These are phyloP conservation scores for Penicillium sp. DNA, from an alignment of 2,329 filamentous ascomycete species.

Conservation along the genomic window DNA sequence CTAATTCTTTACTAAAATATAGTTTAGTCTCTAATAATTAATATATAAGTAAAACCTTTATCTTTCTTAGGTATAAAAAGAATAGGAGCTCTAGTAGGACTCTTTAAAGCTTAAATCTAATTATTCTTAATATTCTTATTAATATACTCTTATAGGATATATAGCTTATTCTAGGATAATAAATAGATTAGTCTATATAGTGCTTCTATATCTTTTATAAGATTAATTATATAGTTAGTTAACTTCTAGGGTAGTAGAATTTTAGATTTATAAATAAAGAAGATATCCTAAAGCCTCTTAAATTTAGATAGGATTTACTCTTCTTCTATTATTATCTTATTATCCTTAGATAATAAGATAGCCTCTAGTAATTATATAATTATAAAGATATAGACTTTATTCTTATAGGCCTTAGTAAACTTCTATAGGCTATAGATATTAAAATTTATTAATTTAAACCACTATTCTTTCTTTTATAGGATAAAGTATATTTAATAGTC, in stretches of 20 bases:
- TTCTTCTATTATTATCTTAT: background rate
- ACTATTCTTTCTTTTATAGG: background rate
- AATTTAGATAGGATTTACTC: background rate
- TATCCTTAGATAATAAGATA: background rate
- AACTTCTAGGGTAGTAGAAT: background rate
- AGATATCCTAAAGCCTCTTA: background rate
- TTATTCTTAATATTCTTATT: background rate
- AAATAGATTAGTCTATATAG: background rate
- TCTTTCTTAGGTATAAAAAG: background rate
- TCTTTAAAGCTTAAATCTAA: background rate
- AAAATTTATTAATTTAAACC: background rate
- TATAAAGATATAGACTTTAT: background rate
- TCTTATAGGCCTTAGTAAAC: background rate
- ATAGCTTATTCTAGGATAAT: background rate
- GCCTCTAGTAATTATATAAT: background rate
- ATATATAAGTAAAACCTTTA: background rate
- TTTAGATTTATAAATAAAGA: background rate
- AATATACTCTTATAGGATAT: background rate
- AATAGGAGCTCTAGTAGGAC: background rate
- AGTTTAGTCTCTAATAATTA: background rate
- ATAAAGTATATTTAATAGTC: background rate
- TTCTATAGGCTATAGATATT: background rate
- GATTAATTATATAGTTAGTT: background rate
- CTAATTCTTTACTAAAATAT: background rate
- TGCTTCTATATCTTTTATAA: background rate